phyloP scores from a whole-genome alignment of 495 filamentous ascomycete species.

The Pseudotulostoma volvatum region DNA sequence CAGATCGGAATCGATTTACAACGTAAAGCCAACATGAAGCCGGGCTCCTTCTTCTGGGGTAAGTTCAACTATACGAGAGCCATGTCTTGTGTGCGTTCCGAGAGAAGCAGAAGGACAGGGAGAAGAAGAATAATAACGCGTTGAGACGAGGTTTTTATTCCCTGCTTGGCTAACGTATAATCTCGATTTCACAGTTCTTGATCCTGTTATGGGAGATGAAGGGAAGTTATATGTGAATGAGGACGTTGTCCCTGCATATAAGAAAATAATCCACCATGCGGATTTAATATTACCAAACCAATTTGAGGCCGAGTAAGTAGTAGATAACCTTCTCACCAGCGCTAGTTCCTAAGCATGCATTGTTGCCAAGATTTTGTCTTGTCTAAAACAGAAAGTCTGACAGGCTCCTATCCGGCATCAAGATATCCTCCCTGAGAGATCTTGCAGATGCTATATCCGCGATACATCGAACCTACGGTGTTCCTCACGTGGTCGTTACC shows the following conservation, averaged over 20 bases:
- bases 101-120: too few species aligned
- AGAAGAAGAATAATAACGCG: too few species aligned
- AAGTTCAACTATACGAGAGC: conserved; percentile 10
- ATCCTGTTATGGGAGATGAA: conserved; percentile 97
- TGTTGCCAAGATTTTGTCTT: too few species aligned
- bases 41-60: conserved; percentile 86
- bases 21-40: conserved; percentile 40
- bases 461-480: conserved; percentile 56
- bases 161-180: neutral
- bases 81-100: too few species aligned
- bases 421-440: conserved; percentile 58
- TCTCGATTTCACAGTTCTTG: conserved; percentile 43
- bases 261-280: conserved; percentile 55
- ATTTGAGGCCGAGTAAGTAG: conserved; percentile 80
- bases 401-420: conserved; percentile 65
- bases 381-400: conserved; percentile 1
- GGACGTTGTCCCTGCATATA: conserved; percentile 84
- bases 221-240: conserved; percentile 77
- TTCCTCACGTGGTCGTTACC: conserved; percentile 89
- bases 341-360: conserved; percentile 2
- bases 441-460: conserved; percentile 56
- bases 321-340: neutral
- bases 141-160: too few species aligned
- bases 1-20: conserved; percentile 66
- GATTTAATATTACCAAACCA: conserved; percentile 93